Base-by-base conservation (phyloP, 164 flowering plant species). In the Aristolochia californica region DNA sequence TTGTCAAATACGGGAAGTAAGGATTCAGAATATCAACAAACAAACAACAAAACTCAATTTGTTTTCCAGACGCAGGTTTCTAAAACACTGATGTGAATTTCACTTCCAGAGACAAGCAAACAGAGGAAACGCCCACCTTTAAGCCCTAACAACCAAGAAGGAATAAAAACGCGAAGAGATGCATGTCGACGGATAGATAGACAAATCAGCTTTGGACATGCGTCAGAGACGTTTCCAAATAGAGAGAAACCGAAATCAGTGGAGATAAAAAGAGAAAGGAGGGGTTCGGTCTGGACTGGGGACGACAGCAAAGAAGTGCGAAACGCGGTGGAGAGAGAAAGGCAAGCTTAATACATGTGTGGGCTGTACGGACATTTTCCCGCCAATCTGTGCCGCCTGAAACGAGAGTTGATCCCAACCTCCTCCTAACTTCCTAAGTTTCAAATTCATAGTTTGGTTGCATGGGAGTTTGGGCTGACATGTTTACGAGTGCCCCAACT, bases 1-100 rank as follows among this genome's bases (percentile, higher is more conserved):
- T 83, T 68, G 71, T 24, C n/a, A 26, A 53, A 20, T 12, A 3
- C n/a, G n/a, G n/a, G n/a, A n/a, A n/a, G n/a, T 28, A 18, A 53
- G 13, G 5, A 22, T 23, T 8, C 51, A 28, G 30, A 28, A 5
- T 12, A 34, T 1, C 53, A 21, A 49, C 25, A 49, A 23, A 5
- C 53, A 21, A 10, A 17, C 45, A 4, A 14, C 38, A 20, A n/a
- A 45, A 10, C 4, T 23, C n/a, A 18, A 20, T 26, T 23, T 24
- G n/a, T n/a, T 34, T 17, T 24, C 60, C 49, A 16, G 1, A 47
- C 49, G n/a, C 49, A 17, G 49, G 20, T 16, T 2, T 1, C 49
- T 47, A 7, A 20, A 17, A 2, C 49, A 47, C 49, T n/a, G 49
- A 17, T 2, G 49, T 20, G 21, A 47, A 5, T 5, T 47, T 47